Conservation (phyloP, 2,329 filamentous ascomycete genomes). For the Penicillium sp. region DNA sequence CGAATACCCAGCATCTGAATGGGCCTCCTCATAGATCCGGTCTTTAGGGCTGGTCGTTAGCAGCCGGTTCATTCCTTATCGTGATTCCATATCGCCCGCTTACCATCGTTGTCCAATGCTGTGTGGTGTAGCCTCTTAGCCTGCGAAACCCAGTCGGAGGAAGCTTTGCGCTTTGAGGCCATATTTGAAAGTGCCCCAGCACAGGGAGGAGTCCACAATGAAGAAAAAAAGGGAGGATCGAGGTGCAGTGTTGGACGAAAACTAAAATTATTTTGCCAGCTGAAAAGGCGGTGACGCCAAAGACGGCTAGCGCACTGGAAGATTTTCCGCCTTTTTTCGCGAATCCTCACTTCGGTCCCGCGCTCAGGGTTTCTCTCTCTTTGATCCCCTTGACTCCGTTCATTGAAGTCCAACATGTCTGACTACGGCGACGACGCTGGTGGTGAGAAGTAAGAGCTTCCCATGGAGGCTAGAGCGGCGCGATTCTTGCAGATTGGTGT, state of each 20-base stretch:
- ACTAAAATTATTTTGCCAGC: constrained; percentile 32
- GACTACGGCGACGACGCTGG: constrained; percentile 66
- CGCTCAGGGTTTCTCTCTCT: constrained; percentile 18
- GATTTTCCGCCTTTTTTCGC: constrained; percentile 35
- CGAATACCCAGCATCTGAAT: constrained; percentile 34
- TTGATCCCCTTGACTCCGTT: constrained; percentile 11
- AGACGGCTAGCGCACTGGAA: constrained; percentile 29
- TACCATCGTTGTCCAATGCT: constrained; percentile 29
- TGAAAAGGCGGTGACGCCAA: constrained; percentile 29
- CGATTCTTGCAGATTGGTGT: constrained; percentile 13
- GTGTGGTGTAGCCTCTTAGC: constrained; percentile 31
- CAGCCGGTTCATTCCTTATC: constrained; percentile 2
- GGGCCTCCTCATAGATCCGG: constrained; percentile 29
- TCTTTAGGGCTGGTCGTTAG: constrained; percentile 34
- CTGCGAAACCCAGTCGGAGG: constrained; percentile 21
- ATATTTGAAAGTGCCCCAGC: constrained; percentile 21
- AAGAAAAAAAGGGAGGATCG: not conserved
- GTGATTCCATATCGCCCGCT: constrained; percentile 5
- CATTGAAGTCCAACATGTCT: constrained; percentile 53
- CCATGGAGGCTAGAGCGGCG: constrained; percentile 1
- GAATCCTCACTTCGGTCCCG: constrained; percentile 14
- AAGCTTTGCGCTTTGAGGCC: constrained; percentile 35
- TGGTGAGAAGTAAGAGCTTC: constrained; percentile 51
- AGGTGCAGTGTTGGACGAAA: constrained; percentile 3
- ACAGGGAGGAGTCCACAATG: not conserved